Evolutionary conservation across 306 rosid genomes (phyloP).

Genomic region (Styphnolobium japonicum): DNA sequence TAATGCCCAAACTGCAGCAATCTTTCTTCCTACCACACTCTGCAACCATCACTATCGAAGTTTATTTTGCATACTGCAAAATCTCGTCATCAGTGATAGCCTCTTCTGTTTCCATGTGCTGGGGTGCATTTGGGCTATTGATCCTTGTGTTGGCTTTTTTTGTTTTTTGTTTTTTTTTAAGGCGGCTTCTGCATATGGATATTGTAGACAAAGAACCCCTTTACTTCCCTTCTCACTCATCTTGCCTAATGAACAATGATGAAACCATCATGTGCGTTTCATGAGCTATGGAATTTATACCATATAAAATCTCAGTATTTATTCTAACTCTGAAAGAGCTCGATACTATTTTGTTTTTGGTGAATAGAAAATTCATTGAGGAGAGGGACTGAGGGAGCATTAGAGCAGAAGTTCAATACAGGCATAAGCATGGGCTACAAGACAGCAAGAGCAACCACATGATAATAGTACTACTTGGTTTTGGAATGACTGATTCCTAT

Average conservation of each 20-base stretch:
- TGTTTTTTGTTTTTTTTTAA: not conserved
- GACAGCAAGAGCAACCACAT: not conserved
- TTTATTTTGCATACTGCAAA: not conserved
- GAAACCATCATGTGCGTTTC: slow-evolving; percentile 5
- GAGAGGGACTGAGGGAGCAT: not conserved
- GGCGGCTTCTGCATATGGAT: not conserved
- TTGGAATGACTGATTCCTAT: not conserved
- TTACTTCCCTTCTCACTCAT: not conserved
- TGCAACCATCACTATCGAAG: slow-evolving; percentile 22
- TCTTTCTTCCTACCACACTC: not conserved
- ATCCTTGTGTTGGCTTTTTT: slow-evolving; percentile 7
- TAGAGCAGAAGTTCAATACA: not conserved
- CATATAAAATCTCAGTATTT: too few relatives aligned
- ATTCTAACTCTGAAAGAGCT: not conserved
- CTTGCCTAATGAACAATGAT: slow-evolving; percentile 1
- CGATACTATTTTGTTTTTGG: not conserved
- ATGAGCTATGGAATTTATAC: not conserved
- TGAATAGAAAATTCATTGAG: not conserved
- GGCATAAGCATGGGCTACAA: too few relatives aligned
- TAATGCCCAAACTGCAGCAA: slow-evolving; percentile 3
- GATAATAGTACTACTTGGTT: not conserved
- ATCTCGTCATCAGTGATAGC: not conserved
- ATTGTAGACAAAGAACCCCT: not conserved
- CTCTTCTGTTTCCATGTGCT: not conserved
- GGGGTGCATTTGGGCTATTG: not conserved